These are phyloP conservation scores for Peziza echinospora DNA, from an alignment of 495 filamentous ascomycete species.

Conservation along the genomic window DNA sequence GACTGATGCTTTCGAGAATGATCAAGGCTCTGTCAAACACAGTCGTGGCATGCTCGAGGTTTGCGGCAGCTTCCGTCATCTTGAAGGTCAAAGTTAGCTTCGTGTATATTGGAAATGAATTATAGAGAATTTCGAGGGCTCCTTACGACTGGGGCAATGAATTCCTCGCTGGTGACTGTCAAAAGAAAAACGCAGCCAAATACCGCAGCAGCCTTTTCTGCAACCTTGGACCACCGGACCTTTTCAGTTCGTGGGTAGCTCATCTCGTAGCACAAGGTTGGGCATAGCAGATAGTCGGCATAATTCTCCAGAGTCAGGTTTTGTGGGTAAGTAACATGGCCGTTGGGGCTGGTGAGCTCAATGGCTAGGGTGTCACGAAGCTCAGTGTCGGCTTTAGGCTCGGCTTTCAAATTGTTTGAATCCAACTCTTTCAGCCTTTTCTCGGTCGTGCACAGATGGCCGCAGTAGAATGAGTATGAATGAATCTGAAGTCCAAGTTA, in stretches of 20 bases:
- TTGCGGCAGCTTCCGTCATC: constrained; percentile 41
- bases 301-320: constrained; percentile 73
- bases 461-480: constrained; percentile 94
- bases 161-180: constrained; percentile 80
- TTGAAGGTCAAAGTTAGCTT: constrained; percentile 3
- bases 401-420: constrained; percentile 13
- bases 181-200: constrained; percentile 95
- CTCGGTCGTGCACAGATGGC: constrained; percentile 73
- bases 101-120: too few relatives aligned
- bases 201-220: constrained; percentile 66
- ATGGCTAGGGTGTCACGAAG: constrained; percentile 73
- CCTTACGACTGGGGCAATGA: constrained; percentile 66
- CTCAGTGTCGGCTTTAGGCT: constrained; percentile 24
- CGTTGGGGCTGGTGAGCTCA: constrained; percentile 74
- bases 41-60: constrained; percentile 37
- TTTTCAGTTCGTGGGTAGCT: constrained; percentile 69
- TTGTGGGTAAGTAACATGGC: constrained; percentile 69
- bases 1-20: constrained; percentile 75
- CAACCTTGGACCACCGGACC: constrained; percentile 60
- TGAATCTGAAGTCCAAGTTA: constrained; percentile 36
- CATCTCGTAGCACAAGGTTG: constrained; percentile 90
- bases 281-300: constrained; percentile 71
- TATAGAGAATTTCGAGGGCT: too few relatives aligned
- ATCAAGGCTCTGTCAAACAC: constrained; percentile 50
- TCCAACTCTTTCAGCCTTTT: constrained; percentile 61